Percentiles rank a stretch among this genome's conserved stretches.
Evolutionary conservation across 345 rosid species (phyloP).

Genomic region (Ceriops zippeliana): DNA sequence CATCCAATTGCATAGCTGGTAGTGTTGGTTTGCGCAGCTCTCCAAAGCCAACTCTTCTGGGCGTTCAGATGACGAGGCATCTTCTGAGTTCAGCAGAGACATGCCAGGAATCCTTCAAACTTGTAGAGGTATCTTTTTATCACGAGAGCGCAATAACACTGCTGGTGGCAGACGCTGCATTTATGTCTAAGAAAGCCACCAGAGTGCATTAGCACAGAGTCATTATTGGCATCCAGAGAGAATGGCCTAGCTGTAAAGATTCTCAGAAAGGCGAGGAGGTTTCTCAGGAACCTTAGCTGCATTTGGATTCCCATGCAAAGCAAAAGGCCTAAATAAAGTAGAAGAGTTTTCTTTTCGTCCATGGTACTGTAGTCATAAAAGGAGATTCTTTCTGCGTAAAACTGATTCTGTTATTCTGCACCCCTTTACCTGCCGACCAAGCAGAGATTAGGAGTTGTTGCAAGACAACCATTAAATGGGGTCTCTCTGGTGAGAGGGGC

Average conservation of each 20-base stretch:
- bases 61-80: slow-evolving; percentile 70
- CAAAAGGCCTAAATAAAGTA: not conserved
- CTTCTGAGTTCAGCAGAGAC: slow-evolving; percentile 50
- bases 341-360: not conserved
- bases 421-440: not conserved
- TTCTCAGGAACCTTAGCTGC: slow-evolving; percentile 74
- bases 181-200: slow-evolving; percentile 56
- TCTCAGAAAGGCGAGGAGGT: slow-evolving; percentile 83
- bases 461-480: not conserved
- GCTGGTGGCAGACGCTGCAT: slow-evolving; percentile 85
- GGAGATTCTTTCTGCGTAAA: not conserved
- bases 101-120: slow-evolving; percentile 86
- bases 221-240: slow-evolving; percentile 79
- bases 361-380: not conserved
- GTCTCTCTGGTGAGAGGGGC: not conserved
- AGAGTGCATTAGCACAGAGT: slow-evolving; percentile 75
- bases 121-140: slow-evolving; percentile 72
- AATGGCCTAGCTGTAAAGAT: slow-evolving; percentile 88
- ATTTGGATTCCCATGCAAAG: slow-evolving; percentile 49
- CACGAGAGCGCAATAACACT: slow-evolving; percentile 64
- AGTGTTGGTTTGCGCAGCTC: slow-evolving; percentile 22
- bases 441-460: slow-evolving; percentile 3
- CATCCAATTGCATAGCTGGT: slow-evolving; percentile 24
- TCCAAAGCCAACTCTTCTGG: slow-evolving; percentile 38
- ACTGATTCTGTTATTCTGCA: not conserved